Conservation (phyloP, 2,329 filamentous ascomycete genomes). For the Phyllosticta paracitricarpa region DNA sequence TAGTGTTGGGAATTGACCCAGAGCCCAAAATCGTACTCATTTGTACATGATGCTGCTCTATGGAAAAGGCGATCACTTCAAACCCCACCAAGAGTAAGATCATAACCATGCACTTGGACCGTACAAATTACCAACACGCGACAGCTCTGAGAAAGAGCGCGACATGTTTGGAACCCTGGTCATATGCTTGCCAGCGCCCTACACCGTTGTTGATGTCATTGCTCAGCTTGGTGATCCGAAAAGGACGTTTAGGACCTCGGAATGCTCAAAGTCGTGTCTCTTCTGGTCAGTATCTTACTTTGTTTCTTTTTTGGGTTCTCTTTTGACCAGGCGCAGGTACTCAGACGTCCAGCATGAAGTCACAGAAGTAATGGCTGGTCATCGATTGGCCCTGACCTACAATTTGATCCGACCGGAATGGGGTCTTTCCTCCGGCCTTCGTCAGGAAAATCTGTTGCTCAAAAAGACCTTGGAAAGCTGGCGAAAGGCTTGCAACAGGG, state of each 20-base stretch:
- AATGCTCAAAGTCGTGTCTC: neutral
- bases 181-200: slow-evolving; percentile 38
- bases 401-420: slow-evolving; percentile 34
- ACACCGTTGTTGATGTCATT: slow-evolving; percentile 39
- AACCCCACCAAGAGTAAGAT: slow-evolving; percentile 33
- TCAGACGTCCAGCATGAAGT: slow-evolving; percentile 45
- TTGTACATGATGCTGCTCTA: slow-evolving; percentile 33
- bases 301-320: neutral
- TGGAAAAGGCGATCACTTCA: slow-evolving; percentile 41
- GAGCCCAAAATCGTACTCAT: slow-evolving; percentile 7
- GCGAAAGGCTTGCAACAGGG: slow-evolving; percentile 7
- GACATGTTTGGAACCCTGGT: slow-evolving; percentile 44
- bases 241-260: slow-evolving; percentile 7
- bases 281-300: neutral
- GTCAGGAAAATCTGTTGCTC: slow-evolving; percentile 13
- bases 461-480: slow-evolving; percentile 3
- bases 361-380: slow-evolving; percentile 33
- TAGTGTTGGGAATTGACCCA: slow-evolving; percentile 11
- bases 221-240: slow-evolving; percentile 29
- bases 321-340: slow-evolving; percentile 31
- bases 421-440: slow-evolving; percentile 5
- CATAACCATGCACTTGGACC: neutral
- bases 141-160: slow-evolving; percentile 34
- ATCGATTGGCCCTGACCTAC: slow-evolving; percentile 44
- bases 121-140: neutral